These are phyloP conservation scores for Lactarius evosmus DNA, from an alignment of 768 basidiomycete genomes.

Conservation along the genomic window DNA sequence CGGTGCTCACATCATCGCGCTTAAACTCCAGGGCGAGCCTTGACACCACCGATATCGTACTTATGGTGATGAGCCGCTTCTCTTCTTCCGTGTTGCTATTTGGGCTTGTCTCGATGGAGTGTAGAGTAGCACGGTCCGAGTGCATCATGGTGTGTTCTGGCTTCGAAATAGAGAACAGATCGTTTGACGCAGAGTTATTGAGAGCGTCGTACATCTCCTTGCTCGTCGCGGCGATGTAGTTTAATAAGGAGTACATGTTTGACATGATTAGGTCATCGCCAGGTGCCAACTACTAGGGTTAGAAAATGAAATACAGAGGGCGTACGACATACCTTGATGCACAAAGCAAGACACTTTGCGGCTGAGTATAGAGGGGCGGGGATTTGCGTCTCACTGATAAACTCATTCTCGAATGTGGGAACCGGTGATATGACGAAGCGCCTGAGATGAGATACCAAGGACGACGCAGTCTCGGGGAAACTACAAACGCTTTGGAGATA, in stretches of 20 bases:
- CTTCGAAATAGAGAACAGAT: constrained; percentile 31
- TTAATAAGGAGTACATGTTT: constrained; percentile 94
- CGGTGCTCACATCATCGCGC: constrained; percentile 64
- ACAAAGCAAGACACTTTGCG: constrained; percentile 85
- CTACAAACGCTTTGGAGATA: constrained; percentile 38
- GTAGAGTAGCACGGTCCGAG: constrained; percentile 47
- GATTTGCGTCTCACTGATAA: constrained; percentile 65
- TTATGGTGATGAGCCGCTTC: constrained; percentile 78
- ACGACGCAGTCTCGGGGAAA: constrained; percentile 74
- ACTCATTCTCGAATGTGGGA: constrained; percentile 84
- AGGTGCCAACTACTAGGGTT: constrained; percentile 58
- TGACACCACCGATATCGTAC: constrained; percentile 89
- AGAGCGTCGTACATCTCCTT: constrained; percentile 65
- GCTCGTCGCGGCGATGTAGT: constrained; percentile 83
- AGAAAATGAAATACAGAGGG: constrained; percentile 14
- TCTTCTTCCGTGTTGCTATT: constrained; percentile 78
- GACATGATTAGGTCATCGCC: constrained; percentile 91
- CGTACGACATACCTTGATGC: constrained; percentile 62
- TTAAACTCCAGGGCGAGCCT: constrained; percentile 83
- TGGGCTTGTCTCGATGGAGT: constrained; percentile 61
- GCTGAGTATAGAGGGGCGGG: constrained; percentile 80
- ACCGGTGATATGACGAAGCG: constrained; percentile 86
- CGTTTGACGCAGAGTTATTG: constrained; percentile 37
- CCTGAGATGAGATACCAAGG: constrained; percentile 75
- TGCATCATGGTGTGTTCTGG: neutral